phyloP scores from a whole-genome alignment of 495 filamentous ascomycete species.

The Podospora didyma region DNA sequence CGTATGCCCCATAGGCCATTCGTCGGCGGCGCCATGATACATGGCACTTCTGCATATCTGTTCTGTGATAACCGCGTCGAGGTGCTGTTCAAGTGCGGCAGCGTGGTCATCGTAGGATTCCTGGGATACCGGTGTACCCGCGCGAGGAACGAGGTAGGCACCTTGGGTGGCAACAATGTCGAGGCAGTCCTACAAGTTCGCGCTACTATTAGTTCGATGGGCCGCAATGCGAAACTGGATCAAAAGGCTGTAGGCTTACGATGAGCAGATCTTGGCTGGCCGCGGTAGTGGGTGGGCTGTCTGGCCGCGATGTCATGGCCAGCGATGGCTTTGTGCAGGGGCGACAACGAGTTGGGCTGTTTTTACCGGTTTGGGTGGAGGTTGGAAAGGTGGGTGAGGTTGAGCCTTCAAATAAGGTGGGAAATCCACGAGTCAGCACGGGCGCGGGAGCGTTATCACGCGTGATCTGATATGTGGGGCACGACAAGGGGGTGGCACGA shows the following conservation, averaged over 20 bases:
- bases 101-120: too few relatives aligned
- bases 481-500: not conserved
- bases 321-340: constrained; percentile 4
- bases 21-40: too few relatives aligned
- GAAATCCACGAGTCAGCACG: not conserved
- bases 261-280: not conserved
- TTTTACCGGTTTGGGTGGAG: not conserved
- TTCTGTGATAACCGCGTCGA: too few relatives aligned
- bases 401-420: not conserved
- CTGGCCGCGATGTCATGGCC: constrained; percentile 1
- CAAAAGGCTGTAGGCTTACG: not conserved
- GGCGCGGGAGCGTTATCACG: not conserved
- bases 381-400: not conserved
- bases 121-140: too few relatives aligned
- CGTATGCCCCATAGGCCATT: too few relatives aligned
- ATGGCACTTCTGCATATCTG: too few relatives aligned
- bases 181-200: too few relatives aligned
- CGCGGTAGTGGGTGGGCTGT: not conserved
- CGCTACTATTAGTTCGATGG: constrained; percentile 4
- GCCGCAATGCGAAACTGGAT: constrained; percentile 1
- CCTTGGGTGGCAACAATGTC: too few relatives aligned
- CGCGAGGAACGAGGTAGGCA: too few relatives aligned
- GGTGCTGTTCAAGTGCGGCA: too few relatives aligned
- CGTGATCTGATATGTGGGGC: not conserved
- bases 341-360: not conserved